Evolutionary conservation across 108 stramenopile species (phyloP), one percentile per base, ranked within the genome.

Genomic region (Discostella pseudostelligera): DNA sequence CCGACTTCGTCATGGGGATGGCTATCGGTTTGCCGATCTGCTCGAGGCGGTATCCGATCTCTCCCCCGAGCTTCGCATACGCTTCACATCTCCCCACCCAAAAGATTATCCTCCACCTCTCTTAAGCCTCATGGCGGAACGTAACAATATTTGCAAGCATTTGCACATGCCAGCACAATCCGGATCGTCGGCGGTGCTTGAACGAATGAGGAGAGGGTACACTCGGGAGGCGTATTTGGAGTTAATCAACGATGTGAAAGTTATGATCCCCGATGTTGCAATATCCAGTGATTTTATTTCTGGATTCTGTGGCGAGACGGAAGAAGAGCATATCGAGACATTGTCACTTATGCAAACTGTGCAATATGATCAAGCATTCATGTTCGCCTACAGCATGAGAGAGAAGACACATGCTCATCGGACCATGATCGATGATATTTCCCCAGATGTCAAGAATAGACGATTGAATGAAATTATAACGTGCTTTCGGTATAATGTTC

Each of bases 251-350:
- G 63, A 80, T 37, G 87, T 92, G 2, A 69, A 79, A n/a, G 37
- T 28, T 10, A 62, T 73, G 9, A 88, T 99, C 54, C 94, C 96
- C 0, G 96, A 93, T 50, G 95, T 97, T 12, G 84, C 95, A 10
- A 70, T 99, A 21, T 92, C 92, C 14, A 87, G 84, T n/a, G 99
- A 99, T 80, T 92, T 97, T 56, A 98, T 99, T 48, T 55, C 91
- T 7, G 99, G 99, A 53, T 99, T 99, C 73, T 99, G 99, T 66
- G 96, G 87, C 9, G 99, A 99, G 81, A 96, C 97, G 5, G 94
- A 97, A 55, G 85, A 84, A 46, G 99, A 99, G 50, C 99, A 99
- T 69, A 56, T 25, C 11, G 87, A 97, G 28, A 99, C 97, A 0
- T 57, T 99, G 8, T 69, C 82, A 4, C 74, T 99, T 11, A 86